Base-by-base conservation (phyloP, 75 land plant genomes). In the Cryptomeria japonica region DNA sequence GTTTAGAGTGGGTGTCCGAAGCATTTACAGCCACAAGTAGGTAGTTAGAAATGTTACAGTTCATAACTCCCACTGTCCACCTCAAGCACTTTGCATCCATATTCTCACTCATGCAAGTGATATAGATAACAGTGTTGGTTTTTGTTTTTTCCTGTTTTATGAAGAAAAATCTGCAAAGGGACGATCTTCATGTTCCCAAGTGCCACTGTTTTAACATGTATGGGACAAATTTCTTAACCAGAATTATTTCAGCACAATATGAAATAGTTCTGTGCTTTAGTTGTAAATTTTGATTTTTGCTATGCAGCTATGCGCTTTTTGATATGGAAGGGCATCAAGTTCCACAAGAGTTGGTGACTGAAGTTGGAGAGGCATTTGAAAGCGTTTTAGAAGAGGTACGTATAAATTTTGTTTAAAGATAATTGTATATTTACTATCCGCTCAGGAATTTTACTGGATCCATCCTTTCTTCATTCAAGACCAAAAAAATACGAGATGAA, bases 251-350 rank as follows among this genome's bases (percentile, higher is more conserved):
- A 28, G 42, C 13, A 82, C 31, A 39, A 32, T 82, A 46, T 55
- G 73, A 85, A 56, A 22, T 85, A 16, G 25, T n/a, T n/a, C 42
- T 82, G 28, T 44, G 34, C 15, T 82, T 46, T 38, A 12, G 34
- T 46, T 85, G 28, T 84, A 46, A 49, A 72, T 36, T 51, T 79
- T 88, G 28, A 56, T 86, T 80, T 58, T 38, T 11, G 22, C 38
- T 11, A 28, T 89, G 55, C 87, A 92, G 93, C 86, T 92, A 92
- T 92, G 92, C 93, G 2, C 87, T 92, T 32, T 92, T 89, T 89
- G 93, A 92, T 83, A 89, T 86, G 77, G 91, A 92, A 55, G 93
- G 93, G 36, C 73, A 79, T 37, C 93, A 92, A 89, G 90, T 92
- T 31, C 93, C 92, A 42, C 92, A 87, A 86, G 90, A 91, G 34